Percentiles rank a stretch among this genome's conserved stretches.
phyloP scores from a whole-genome alignment of 768 basidiomycete genomes.

The Boletus sensibilis region DNA sequence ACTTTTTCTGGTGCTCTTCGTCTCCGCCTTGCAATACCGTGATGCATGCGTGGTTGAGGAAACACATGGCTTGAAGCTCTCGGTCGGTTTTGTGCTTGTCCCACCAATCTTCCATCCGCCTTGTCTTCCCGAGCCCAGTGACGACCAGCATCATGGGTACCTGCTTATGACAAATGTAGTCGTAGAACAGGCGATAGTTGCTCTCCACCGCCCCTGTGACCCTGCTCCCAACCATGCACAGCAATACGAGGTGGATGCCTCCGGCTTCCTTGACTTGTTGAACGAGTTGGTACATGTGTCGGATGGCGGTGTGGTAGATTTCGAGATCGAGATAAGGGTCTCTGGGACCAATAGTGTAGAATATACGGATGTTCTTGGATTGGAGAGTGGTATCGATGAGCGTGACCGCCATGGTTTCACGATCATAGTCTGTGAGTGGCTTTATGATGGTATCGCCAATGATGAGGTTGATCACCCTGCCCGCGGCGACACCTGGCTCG shows the following conservation, averaged over 20 bases:
- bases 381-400: constrained; percentile 26
- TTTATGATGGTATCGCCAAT: constrained; percentile 13
- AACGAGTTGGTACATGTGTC: constrained; percentile 31
- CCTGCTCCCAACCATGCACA: constrained; percentile 39
- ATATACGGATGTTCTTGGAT: constrained; percentile 22
- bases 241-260: constrained; percentile 42
- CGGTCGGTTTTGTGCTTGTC: constrained; percentile 16
- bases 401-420: constrained; percentile 34
- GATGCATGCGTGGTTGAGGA: constrained; percentile 29
- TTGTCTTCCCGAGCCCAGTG: constrained; percentile 38
- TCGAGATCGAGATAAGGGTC: constrained; percentile 28
- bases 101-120: constrained; percentile 37
- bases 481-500: constrained; percentile 36
- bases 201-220: constrained; percentile 31
- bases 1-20: constrained; percentile 17
- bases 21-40: constrained; percentile 27
- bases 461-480: constrained; percentile 30
- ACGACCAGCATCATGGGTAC: constrained; percentile 40
- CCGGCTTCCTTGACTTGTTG: constrained; percentile 15
- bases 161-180: constrained; percentile 35
- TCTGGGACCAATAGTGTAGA: constrained; percentile 33
- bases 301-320: constrained; percentile 17
- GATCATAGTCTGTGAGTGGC: constrained; percentile 25
- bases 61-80: constrained; percentile 7
- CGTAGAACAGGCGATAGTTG: constrained; percentile 39